Evolutionary conservation across 1,139 yeast genomes (phyloP).

Genomic region (Debaryomyces fabryi): DNA sequence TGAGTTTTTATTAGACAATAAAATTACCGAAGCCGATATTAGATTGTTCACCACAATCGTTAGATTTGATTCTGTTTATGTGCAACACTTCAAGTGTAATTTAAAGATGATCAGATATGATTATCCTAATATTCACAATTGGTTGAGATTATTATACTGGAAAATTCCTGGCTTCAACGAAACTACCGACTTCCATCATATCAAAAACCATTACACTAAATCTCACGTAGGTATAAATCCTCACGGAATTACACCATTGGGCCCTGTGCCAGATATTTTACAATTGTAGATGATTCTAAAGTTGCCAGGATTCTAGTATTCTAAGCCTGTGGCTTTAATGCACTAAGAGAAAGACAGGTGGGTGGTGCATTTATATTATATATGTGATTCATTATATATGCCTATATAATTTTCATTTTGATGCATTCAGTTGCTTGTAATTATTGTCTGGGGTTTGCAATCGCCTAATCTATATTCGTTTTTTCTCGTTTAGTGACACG

Average conservation of each 20-base stretch:
- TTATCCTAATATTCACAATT: conserved; percentile 75
- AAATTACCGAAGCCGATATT: conserved; percentile 86
- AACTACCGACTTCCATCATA: conserved; percentile 87
- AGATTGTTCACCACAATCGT: conserved; percentile 76
- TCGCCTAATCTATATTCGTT: background rate
- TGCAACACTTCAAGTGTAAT: conserved; percentile 94
- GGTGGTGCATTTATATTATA: background rate
- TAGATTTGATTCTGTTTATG: conserved; percentile 89
- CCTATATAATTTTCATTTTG: background rate
- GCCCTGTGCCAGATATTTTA: conserved; percentile 79
- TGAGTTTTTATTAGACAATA: conserved; percentile 62
- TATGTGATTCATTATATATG: background rate
- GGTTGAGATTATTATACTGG: conserved; percentile 89
- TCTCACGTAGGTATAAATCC: conserved; percentile 85
- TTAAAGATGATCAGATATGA: conserved; percentile 77
- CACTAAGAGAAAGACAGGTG: background rate
- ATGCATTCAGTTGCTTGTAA: background rate
- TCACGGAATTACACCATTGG: conserved; percentile 79
- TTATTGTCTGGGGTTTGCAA: background rate
- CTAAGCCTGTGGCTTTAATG: background rate
- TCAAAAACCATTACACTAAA: conserved; percentile 85
- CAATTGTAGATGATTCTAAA: conserved; percentile 21
- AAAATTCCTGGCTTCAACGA: conserved; percentile 71
- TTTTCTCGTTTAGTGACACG: conserved; percentile 7
- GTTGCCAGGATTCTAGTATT: background rate